Base-by-base conservation (phyloP, 768 basidiomycete species). In the Xanthoconium stramineum region DNA sequence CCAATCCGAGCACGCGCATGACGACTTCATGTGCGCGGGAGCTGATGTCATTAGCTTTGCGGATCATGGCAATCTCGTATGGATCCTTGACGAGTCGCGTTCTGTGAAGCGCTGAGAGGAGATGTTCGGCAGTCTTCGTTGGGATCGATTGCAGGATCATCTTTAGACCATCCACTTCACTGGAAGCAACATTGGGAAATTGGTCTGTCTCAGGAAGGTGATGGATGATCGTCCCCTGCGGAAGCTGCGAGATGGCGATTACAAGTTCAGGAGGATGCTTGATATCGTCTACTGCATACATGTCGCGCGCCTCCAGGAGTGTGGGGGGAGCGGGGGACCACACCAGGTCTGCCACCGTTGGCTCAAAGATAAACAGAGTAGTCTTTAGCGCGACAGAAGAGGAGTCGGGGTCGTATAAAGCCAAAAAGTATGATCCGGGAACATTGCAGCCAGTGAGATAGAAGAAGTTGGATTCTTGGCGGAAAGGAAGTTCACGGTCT, bases 21-120 rank as follows among this genome's bases (percentile, higher is more conserved):
- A 98, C 84, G 8, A 84, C 81, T 71, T 94, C 91, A 61, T 98
- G 96, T 6, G 96, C 96, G 3, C 86, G 79, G 0, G 90, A 92
- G 62, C 90, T 91, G 62, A 98, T 93, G 52, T 81, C 79, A 66
- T 91, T 94, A 0, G 96, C 96, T 50, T 81, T 81, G 52, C 79
- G 77, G 67, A 98, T 94, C 51, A 81, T 73, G 10, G 76, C 77
- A 50, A 98, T 83, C 72, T 98, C 96, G 43, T 78, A 68, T 6
- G 74, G 67, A 35, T 86, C 86, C 74, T 98, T 98, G 57, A 80
- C 84, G 37, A 98, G 73, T 9, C 96, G 81, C 17, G 93, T 85
- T 19, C 72, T 78, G 60, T 95, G 92, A n/a, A 98, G 76, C 0
- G 93, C 94, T 2, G 79, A 58, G 24, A 93, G 77, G 30, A 98